A percentile compares a stretch with the other conserved stretches of the same genome.
Evolutionary conservation across 2,329 filamentous ascomycete species (phyloP).

Genomic region (Tolypocladium endophyticum): DNA sequence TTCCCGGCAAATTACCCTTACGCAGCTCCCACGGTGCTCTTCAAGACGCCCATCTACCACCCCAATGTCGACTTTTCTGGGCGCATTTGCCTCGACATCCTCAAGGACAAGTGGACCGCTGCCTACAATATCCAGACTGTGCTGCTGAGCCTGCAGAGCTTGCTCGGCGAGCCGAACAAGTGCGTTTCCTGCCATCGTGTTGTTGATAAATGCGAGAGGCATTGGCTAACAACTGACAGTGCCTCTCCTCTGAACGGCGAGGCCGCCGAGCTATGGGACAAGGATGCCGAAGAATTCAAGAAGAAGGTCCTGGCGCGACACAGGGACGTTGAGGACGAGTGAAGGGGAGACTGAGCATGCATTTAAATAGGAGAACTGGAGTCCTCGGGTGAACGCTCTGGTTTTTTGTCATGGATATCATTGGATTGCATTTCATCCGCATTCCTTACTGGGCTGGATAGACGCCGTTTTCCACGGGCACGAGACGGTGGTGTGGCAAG

Average conservation of each 20-base stretch:
- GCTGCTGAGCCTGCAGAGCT: constrained; percentile 82
- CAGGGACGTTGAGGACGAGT: constrained; percentile 55
- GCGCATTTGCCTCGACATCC: constrained; percentile 91
- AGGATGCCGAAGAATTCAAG: constrained; percentile 78
- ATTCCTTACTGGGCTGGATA: constrained; percentile 5
- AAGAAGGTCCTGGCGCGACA: constrained; percentile 55
- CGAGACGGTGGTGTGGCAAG: constrained; percentile 1
- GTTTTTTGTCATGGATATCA: constrained; percentile 17
- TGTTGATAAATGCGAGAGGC: neutral
- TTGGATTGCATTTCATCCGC: constrained; percentile 21
- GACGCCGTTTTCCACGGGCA: constrained; percentile 1
- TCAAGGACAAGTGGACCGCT: constrained; percentile 98
- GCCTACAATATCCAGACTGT: constrained; percentile 96
- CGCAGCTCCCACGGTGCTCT: constrained; percentile 78
- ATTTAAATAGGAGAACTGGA: constrained; percentile 28
- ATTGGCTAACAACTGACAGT: constrained; percentile 34
- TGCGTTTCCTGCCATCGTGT: constrained; percentile 35
- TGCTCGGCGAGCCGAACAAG: constrained; percentile 98
- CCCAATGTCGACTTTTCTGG: constrained; percentile 97
- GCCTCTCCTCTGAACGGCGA: constrained; percentile 92
- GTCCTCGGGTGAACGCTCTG: constrained; percentile 24
- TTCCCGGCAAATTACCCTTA: constrained; percentile 95
- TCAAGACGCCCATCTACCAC: constrained; percentile 98
- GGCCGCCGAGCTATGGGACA: constrained; percentile 93
- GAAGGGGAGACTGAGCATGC: constrained; percentile 6